phyloP scores from a whole-genome alignment of 164 flowering plant species.

The Stephania yunnanensis region DNA sequence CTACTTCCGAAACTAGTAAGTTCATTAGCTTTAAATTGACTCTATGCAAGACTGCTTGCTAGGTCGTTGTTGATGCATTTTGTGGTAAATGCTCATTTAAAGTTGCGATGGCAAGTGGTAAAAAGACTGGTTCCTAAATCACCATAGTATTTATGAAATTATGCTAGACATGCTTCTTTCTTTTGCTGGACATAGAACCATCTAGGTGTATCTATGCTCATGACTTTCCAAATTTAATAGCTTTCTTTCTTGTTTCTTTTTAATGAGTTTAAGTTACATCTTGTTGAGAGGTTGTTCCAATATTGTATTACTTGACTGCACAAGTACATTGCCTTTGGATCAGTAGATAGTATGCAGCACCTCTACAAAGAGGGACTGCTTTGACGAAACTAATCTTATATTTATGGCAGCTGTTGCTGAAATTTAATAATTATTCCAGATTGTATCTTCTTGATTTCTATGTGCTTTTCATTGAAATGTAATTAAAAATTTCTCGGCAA shows the following conservation, averaged over 20 bases:
- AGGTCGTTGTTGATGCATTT: background rate
- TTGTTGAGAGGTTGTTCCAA: background rate
- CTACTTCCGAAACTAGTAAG: constrained; percentile 64
- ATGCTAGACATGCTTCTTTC: background rate
- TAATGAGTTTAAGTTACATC: background rate
- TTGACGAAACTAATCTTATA: too few species aligned
- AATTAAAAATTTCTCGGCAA: too few species aligned
- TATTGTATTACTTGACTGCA: too few species aligned
- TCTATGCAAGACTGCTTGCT: background rate
- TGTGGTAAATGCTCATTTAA: background rate
- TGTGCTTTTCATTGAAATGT: too few species aligned
- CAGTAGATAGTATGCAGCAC: too few species aligned
- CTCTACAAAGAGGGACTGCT: too few species aligned
- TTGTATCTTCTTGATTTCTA: too few species aligned
- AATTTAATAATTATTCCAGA: too few species aligned
- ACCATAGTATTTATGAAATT: background rate
- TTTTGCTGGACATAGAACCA: background rate
- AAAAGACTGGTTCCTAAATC: background rate
- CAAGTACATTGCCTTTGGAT: too few species aligned
- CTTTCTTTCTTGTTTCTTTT: too few species aligned
- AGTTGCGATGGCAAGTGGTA: background rate
- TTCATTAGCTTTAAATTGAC: background rate
- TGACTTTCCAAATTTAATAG: too few species aligned
- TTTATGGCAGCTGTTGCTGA: too few species aligned
- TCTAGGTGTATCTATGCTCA: background rate